A percentile compares a stretch with the other conserved stretches of the same genome.
Evolutionary conservation across 2,329 filamentous ascomycete genomes (phyloP).

Genomic region (Zasmidium cellare): DNA sequence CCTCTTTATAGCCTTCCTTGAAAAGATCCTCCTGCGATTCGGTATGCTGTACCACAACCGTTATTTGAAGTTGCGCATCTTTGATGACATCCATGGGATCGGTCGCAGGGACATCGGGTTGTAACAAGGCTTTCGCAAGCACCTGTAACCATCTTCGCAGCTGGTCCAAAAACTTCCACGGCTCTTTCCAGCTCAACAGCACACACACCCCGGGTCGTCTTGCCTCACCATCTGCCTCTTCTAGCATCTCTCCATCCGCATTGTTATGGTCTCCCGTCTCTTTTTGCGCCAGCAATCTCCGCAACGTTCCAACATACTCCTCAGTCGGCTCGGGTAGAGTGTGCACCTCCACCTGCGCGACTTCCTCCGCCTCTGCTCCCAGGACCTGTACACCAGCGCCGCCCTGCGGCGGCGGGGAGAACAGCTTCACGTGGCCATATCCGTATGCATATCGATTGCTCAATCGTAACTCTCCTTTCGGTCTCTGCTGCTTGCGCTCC

Average conservation of each 20-base stretch:
- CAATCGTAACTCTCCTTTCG: conserved; percentile 32
- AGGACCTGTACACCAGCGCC: conserved; percentile 26
- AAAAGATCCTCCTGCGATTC: conserved; percentile 90
- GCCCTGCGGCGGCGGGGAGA: conserved; percentile 29
- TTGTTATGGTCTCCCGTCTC: conserved; percentile 7
- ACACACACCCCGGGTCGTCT: conserved; percentile 62
- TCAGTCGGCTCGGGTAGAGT: conserved; percentile 31
- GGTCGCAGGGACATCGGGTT: conserved; percentile 56
- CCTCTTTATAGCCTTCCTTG: conserved; percentile 91
- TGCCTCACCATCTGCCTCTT: background rate
- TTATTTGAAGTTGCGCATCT: conserved; percentile 84
- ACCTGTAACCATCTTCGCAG: conserved; percentile 87
- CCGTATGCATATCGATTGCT: conserved; percentile 37
- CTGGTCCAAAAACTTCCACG: conserved; percentile 88
- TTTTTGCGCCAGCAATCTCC: conserved; percentile 26
- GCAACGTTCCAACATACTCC: conserved; percentile 30
- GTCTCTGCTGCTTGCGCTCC: conserved; percentile 23
- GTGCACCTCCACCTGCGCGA: conserved; percentile 33
- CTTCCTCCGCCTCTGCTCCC: conserved; percentile 34
- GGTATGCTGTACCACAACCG: conserved; percentile 94
- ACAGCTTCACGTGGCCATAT: conserved; percentile 36
- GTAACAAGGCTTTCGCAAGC: conserved; percentile 70
- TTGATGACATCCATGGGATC: conserved; percentile 83
- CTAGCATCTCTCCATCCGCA: background rate
- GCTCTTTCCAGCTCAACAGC: conserved; percentile 92